Conservation (phyloP, 305 asterid genomes). For the Andrographis paniculata region DNA sequence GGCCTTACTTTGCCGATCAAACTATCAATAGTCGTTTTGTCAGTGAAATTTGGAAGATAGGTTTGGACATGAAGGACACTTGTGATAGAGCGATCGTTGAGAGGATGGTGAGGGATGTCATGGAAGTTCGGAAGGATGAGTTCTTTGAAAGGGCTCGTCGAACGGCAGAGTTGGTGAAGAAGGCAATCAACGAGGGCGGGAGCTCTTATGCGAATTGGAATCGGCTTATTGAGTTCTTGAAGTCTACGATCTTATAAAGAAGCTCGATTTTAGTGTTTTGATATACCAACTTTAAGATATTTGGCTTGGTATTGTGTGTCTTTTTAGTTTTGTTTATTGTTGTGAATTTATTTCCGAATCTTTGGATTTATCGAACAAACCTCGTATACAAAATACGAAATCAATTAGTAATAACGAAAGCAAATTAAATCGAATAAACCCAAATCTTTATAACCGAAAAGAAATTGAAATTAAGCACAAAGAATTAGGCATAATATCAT, state of each 20-base stretch:
- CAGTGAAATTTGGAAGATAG: constrained; percentile 45
- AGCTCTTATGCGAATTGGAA: constrained; percentile 35
- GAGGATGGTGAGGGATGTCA: constrained; percentile 39
- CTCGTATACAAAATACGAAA: no score
- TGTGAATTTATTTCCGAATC: no score
- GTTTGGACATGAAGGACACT: constrained; percentile 72
- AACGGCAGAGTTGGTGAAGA: constrained; percentile 38
- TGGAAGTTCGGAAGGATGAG: constrained; percentile 51
- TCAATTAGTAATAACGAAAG: no score
- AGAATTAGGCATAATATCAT: no score
- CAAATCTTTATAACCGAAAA: no score
- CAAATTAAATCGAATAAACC: no score
- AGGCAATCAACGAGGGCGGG: constrained; percentile 44
- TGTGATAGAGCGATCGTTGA: constrained; percentile 50
- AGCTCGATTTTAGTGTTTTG: no score
- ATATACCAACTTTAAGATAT: no score
- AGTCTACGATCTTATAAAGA: background rate
- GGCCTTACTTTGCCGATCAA: constrained; percentile 68
- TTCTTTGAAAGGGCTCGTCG: constrained; percentile 27
- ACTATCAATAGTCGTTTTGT: constrained; percentile 60
- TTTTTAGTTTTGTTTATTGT: no score
- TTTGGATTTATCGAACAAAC: no score
- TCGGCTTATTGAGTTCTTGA: constrained; percentile 32
- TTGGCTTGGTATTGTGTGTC: no score
- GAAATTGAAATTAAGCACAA: no score